Evolutionary conservation across 768 basidiomycete species (phyloP).

Genomic region (Mycena kentingensis): DNA sequence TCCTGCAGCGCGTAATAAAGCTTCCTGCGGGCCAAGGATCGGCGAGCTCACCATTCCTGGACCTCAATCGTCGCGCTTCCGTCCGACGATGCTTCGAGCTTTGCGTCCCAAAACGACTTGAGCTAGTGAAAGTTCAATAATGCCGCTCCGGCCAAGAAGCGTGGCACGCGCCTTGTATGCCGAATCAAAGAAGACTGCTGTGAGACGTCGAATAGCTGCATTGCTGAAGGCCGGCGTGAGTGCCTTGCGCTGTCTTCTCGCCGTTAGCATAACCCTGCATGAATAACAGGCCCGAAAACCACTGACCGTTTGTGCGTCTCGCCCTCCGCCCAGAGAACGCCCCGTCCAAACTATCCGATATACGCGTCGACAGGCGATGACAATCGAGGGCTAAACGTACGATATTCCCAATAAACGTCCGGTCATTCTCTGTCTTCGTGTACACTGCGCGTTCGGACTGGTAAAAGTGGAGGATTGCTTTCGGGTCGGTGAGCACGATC

Average conservation of each 20-base stretch:
- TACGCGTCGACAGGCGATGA: not conserved
- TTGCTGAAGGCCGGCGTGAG: conserved; percentile 45
- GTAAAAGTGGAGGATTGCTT: conserved; percentile 28
- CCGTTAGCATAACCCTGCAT: too few species aligned
- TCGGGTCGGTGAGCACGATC: conserved; percentile 27
- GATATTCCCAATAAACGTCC: conserved; percentile 4
- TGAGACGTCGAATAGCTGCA: conserved; percentile 39
- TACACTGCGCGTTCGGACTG: conserved; percentile 14
- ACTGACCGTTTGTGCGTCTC: conserved; percentile 26
- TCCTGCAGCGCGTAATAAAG: too few species aligned
- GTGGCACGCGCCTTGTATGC: conserved; percentile 39
- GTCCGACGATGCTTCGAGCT: conserved; percentile 10
- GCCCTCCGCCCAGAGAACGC: conserved; percentile 22
- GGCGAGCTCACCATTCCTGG: conserved; percentile 16
- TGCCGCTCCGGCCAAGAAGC: not conserved
- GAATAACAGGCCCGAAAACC: not conserved
- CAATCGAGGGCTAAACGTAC: not conserved
- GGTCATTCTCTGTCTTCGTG: conserved; percentile 16
- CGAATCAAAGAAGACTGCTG: conserved; percentile 42
- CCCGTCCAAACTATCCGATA: conserved; percentile 14
- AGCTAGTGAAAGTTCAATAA: conserved; percentile 2
- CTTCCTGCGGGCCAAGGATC: too few species aligned
- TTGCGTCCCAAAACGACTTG: conserved; percentile 20
- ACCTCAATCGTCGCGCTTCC: conserved; percentile 19
- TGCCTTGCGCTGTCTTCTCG: conserved; percentile 36